Evolutionary conservation across 2,329 filamentous ascomycete genomes (phyloP), one percentile per base, ranked within the genome.

Genomic region (Bisporella sp.): DNA sequence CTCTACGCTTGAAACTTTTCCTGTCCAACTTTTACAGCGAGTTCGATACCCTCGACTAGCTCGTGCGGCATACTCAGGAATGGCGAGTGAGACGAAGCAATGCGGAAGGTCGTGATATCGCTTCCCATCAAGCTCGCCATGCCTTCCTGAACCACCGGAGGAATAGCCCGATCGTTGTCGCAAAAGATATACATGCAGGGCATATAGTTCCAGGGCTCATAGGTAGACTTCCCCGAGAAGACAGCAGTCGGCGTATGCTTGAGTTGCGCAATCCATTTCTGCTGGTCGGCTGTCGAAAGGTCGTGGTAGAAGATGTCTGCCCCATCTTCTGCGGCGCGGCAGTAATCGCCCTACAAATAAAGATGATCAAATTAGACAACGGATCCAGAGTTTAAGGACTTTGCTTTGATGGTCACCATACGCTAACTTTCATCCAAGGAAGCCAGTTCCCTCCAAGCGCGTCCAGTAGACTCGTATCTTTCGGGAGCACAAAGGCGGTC

Each of bases 121-220:
- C 49, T 43, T 12, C 55, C 52, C 2, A 55, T 11, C 32, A 55
- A 49, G n/a, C 29, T 32, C 7, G 55, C 53, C 57, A 60, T 55
- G 7, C 42, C 30, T 41, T 51, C 41, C 37, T 60, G 57, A 2
- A 51, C 21, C 8, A 44, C 30, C 4, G 50, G 47, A 13, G 49
- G 50, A 21, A 60, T 40, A 7, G 53, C 57, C 8, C 50, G 50
- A 37, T 60, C 57, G 6, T 55, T 40, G 2, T 46, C 49, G 41
- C 51, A 54, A 44, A 60, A 57, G 21, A 60, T 54, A 40, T 60
- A 60, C 5, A 50, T 35, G 28, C 52, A 55, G n/a, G 50, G 47
- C 6, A 58, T 48, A 7, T 37, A 45, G 31, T 57, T 48, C 56
- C 56, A 59, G 12, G 56, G 57, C 35, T 59, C 54, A 32, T 53